Percentiles rank a stretch among this genome's conserved stretches.
These are phyloP conservation scores for Penicillium griseofulvum DNA, from an alignment of 2,329 filamentous ascomycete species.

Conservation along the genomic window DNA sequence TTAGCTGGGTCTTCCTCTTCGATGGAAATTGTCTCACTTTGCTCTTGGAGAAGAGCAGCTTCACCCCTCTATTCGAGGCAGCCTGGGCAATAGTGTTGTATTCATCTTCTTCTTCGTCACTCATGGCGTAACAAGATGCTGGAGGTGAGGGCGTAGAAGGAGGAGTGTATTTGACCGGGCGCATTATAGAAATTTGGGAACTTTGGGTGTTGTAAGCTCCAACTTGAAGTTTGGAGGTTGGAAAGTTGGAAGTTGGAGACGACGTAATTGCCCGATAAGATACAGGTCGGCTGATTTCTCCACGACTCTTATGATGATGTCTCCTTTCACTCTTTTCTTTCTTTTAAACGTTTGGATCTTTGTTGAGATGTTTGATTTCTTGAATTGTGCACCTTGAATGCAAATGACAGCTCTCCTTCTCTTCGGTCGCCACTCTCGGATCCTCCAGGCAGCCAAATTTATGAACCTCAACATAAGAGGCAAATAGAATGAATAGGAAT, in stretches of 20 bases:
- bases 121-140: constrained; percentile 90
- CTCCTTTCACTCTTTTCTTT: not conserved
- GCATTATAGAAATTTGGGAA: constrained; percentile 28
- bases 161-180: constrained; percentile 37
- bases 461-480: not conserved
- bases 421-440: not conserved
- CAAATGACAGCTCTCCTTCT: not conserved
- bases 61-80: constrained; percentile 76
- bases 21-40: constrained; percentile 59
- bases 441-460: constrained; percentile 9
- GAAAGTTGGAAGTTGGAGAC: not conserved
- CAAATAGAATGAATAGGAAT: not conserved
- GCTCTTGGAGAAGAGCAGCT: constrained; percentile 93
- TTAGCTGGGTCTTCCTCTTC: not conserved
- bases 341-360: not conserved
- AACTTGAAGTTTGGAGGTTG: not conserved
- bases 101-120: constrained; percentile 91
- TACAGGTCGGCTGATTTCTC: not conserved
- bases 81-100: constrained; percentile 91
- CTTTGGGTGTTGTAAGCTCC: not conserved
- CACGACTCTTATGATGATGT: not conserved
- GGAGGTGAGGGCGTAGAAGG: constrained; percentile 65
- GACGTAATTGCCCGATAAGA: constrained; percentile 11
- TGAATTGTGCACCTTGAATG: not conserved
- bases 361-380: not conserved